A percentile compares a stretch with the other conserved stretches of the same genome.
phyloP scores from a whole-genome alignment of 805 yeast genomes.

The Starmerella apicola region DNA sequence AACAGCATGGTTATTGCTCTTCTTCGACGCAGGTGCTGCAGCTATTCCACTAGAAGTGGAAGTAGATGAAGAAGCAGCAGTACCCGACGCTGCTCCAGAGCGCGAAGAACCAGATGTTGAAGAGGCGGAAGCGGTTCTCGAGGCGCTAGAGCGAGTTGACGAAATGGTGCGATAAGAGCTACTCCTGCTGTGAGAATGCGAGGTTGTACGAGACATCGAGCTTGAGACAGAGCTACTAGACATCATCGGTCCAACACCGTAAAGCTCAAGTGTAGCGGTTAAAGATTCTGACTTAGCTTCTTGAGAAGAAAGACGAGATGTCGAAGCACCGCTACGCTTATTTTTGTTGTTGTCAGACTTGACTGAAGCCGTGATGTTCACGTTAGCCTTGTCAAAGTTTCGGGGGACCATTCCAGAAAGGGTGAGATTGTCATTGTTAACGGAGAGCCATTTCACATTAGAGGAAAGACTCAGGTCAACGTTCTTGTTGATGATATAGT shows the following conservation, averaged over 20 bases:
- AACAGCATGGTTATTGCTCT: conserved; percentile 37
- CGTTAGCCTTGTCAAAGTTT: conserved; percentile 31
- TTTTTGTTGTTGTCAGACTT: no score
- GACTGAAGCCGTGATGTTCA: conserved; percentile 36
- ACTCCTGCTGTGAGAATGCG: conserved; percentile 6
- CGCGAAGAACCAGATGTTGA: conserved; percentile 19
- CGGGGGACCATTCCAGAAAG: conserved; percentile 53
- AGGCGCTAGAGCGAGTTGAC: conserved; percentile 15
- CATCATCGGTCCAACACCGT: conserved; percentile 13
- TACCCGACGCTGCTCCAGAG: conserved; percentile 31
- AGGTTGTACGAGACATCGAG: conserved; percentile 21
- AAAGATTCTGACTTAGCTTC: conserved; percentile 7
- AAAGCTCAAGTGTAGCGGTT: conserved; percentile 16
- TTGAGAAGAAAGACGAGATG: conserved; percentile 20
- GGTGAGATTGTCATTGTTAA: conserved; percentile 48
- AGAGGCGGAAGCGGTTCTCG: conserved; percentile 19
- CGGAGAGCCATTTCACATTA: conserved; percentile 50
- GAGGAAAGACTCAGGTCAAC: conserved; percentile 26
- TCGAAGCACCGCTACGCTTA: no score
- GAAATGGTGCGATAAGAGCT: conserved; percentile 19
- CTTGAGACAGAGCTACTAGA: conserved; percentile 1
- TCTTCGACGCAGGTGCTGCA: conserved; percentile 9
- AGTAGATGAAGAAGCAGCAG: conserved; percentile 28
- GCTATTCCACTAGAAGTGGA: conserved; percentile 22
- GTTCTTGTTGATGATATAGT: conserved; percentile 36